A percentile compares a stretch with the other conserved stretches of the same genome.
Evolutionary conservation across 768 basidiomycete genomes (phyloP).

Genomic region (Phylloporus arenicola): DNA sequence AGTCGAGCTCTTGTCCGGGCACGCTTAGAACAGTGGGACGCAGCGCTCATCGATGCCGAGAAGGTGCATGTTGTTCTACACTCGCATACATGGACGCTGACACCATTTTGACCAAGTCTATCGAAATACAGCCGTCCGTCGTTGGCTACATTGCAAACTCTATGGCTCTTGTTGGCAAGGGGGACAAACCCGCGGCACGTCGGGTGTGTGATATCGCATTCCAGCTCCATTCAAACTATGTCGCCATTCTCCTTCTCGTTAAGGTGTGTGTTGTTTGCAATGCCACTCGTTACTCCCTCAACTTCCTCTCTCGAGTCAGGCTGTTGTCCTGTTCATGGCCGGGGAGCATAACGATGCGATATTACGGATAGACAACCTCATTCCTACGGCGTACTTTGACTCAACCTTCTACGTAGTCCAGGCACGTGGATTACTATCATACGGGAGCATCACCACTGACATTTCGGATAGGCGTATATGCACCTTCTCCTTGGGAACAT

Average conservation of each 20-base stretch:
- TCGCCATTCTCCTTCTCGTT: not conserved
- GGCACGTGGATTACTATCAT: not conserved
- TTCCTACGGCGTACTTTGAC: not conserved
- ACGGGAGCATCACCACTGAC: not conserved
- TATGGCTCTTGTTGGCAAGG: not conserved
- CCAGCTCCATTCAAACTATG: not conserved
- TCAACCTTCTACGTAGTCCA: not conserved
- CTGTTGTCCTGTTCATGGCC: not conserved
- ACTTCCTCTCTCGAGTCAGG: not conserved
- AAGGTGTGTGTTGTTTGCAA: not conserved
- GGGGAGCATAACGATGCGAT: not conserved
- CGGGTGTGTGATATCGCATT: not conserved
- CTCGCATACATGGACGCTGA: not conserved
- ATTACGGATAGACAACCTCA: constrained; percentile 2
- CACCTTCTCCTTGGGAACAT: not conserved
- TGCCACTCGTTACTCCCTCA: not conserved
- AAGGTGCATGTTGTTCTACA: not conserved
- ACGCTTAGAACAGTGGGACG: not conserved
- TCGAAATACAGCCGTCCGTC: not conserved
- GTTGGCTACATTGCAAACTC: not conserved
- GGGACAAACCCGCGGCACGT: not conserved
- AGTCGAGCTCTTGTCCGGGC: not conserved
- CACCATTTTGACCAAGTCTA: not conserved
- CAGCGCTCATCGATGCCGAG: not conserved
- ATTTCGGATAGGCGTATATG: not conserved